Evolutionary conservation across 2,329 filamentous ascomycete genomes (phyloP).

Genomic region (Sordariomycetes sp.): DNA sequence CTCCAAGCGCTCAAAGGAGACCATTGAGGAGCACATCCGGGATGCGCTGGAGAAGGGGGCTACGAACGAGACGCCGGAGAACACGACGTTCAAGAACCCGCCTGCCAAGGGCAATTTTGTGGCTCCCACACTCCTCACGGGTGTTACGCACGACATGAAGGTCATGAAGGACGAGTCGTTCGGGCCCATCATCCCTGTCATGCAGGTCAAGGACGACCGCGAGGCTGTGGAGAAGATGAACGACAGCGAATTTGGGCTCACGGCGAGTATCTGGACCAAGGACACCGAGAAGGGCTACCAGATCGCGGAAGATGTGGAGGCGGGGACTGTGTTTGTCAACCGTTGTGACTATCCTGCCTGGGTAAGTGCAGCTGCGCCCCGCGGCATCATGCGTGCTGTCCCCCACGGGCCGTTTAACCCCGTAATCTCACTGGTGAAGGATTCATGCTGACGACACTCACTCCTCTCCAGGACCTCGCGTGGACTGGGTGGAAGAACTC

Average conservation of each 20-base stretch:
- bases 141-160: slow-evolving; percentile 69
- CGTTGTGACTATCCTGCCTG: slow-evolving; percentile 85
- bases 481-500: slow-evolving; percentile 98
- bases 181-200: slow-evolving; percentile 80
- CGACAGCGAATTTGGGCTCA: slow-evolving; percentile 85
- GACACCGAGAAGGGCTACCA: slow-evolving; percentile 63
- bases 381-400: not conserved
- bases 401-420: not conserved
- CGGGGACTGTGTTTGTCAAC: slow-evolving; percentile 93
- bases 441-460: slow-evolving; percentile 9
- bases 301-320: slow-evolving; percentile 70
- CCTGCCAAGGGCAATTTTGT: slow-evolving; percentile 80
- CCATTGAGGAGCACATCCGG: slow-evolving; percentile 65
- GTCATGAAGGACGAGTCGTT: slow-evolving; percentile 95
- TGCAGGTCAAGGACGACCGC: slow-evolving; percentile 69
- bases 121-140: slow-evolving; percentile 67
- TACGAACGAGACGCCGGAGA: slow-evolving; percentile 70
- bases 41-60: slow-evolving; percentile 78
- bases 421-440: not conserved
- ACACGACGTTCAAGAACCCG: slow-evolving; percentile 59
- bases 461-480: slow-evolving; percentile 59
- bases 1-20: slow-evolving; percentile 63
- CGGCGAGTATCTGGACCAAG: slow-evolving; percentile 96
- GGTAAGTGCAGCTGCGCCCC: slow-evolving; percentile 37
- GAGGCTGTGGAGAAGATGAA: slow-evolving; percentile 85